phyloP scores from a whole-genome alignment of 306 rosid species.

The Spatholobus suberectus region DNA sequence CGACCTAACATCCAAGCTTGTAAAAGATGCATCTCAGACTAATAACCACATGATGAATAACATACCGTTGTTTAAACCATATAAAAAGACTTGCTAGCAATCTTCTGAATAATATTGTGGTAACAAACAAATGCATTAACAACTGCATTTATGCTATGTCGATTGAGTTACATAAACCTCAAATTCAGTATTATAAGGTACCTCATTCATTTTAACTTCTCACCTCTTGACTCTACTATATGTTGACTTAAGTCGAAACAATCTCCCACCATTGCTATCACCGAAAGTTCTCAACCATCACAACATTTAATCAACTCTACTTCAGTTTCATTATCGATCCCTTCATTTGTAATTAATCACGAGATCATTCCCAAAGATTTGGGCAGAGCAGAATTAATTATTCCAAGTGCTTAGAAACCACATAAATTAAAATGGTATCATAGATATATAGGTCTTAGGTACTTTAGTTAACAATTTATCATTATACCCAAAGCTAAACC shows the following conservation, averaged over 20 bases:
- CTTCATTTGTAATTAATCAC: background rate
- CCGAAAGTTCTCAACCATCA: no score
- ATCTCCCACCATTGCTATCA: no score
- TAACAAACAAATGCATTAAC: background rate
- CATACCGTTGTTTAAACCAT: background rate
- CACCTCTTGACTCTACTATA: no score
- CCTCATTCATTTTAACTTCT: no score
- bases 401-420: background rate
- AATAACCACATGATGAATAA: background rate
- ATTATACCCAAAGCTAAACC: background rate
- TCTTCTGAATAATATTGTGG: background rate
- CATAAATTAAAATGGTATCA: background rate
- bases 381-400: background rate
- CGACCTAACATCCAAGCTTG: no score
- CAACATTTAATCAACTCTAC: no score
- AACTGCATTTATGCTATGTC: conserved; percentile 2
- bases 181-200: background rate
- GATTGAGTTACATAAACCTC: background rate
- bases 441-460: background rate
- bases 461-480: background rate
- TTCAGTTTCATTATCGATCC: background rate
- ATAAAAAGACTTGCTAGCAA: background rate
- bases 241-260: no score
- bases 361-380: background rate
- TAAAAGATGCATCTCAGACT: background rate